Base-by-base conservation (phyloP, 495 filamentous ascomycete genomes). In the Poronia punctata region DNA sequence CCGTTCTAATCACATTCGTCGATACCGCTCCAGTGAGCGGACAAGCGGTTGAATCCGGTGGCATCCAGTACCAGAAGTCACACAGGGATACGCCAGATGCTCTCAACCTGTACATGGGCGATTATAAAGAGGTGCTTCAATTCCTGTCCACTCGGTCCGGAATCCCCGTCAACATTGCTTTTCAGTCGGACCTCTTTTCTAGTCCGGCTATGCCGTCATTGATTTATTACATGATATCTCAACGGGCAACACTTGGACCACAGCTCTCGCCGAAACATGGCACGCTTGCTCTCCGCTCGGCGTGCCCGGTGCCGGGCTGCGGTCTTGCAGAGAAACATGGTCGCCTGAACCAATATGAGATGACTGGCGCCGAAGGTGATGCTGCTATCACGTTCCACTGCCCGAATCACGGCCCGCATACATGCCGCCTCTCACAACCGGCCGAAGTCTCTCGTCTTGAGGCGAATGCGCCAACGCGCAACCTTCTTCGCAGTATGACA, bases 181-280 rank as follows among this genome's bases (percentile, higher is more conserved):
- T 46, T 20, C 47, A 51, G 36, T 50, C 37, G 21, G 24, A 50
- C 36, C 44, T 53, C 33, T 45, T 38, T 20, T 42, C 35, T 5
- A 40, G 40, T 30, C 47, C 52, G 4, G 24, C 25, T 12, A 45
- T 57, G 23, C 38, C 52, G 2, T 16, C 11, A 1, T 24, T 55
- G 12, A 17, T 57, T 22, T 7, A 35, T 24, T 44, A 50, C 35
- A 21, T 57, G 20, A 19, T 57, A 3, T 27, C 18, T 10, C 43
- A 35, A 17, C 46, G 15, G 15, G 33, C 30, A 18, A 17, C 23
- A 3, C 46, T 59, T 8, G 55, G 55, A 7, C 35, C 26, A 7
- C 49, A 54, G 10, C 43, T 59, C 16, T 56, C 56, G 4, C 56
- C 54, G 14, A 51, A 54, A 17, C 43, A 46, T n/a, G 54, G 54